These are phyloP conservation scores for Tricharina praecox DNA, from an alignment of 495 filamentous ascomycete genomes.

Conservation along the genomic window DNA sequence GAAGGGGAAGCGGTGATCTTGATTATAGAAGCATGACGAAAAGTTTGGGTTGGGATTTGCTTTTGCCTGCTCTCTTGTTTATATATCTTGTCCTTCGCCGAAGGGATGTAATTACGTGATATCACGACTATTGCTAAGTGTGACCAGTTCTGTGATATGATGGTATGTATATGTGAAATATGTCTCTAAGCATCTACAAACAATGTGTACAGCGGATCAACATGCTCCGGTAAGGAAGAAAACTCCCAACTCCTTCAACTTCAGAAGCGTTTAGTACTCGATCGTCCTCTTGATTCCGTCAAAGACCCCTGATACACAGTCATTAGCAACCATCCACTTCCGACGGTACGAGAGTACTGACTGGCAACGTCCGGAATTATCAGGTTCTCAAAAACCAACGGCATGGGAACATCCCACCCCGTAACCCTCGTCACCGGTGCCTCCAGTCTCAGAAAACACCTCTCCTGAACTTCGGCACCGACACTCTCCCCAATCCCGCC, in stretches of 20 bases:
- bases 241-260: too few relatives aligned
- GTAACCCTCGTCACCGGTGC: slow-evolving; percentile 85
- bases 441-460: slow-evolving; percentile 71
- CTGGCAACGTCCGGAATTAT: slow-evolving; percentile 80
- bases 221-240: too few relatives aligned
- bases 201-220: too few relatives aligned
- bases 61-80: too few relatives aligned
- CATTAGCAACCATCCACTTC: slow-evolving; percentile 4
- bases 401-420: slow-evolving; percentile 79
- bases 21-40: too few relatives aligned
- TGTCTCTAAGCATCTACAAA: too few relatives aligned
- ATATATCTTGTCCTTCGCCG: too few relatives aligned
- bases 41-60: too few relatives aligned
- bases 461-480: slow-evolving; percentile 77
- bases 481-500: slow-evolving; percentile 88
- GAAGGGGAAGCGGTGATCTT: slow-evolving; percentile 25
- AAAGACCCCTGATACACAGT: slow-evolving; percentile 37
- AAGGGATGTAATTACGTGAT: too few relatives aligned
- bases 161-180: too few relatives aligned
- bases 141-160: too few relatives aligned
- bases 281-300: slow-evolving; percentile 45
- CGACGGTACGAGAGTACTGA: slow-evolving; percentile 36
- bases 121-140: too few relatives aligned
- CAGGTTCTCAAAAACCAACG: slow-evolving; percentile 68
- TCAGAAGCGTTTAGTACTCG: slow-evolving; percentile 40